A percentile compares a stretch with the other conserved stretches of the same genome.
phyloP scores from a whole-genome alignment of 1,284 basidiomycete genomes.

The Moesziomyces globuligerus region DNA sequence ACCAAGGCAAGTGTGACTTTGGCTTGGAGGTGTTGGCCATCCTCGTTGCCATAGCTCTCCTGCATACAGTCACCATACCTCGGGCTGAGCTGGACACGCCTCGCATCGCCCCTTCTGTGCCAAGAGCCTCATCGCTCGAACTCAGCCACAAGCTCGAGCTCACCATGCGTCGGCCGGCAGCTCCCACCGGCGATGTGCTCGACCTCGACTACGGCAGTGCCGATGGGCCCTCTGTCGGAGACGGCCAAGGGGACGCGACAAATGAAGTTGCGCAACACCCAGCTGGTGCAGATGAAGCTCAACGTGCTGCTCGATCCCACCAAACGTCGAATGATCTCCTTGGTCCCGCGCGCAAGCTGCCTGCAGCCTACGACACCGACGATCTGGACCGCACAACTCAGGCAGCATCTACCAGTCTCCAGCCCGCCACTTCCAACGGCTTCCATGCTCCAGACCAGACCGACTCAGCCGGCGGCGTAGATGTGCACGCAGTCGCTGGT shows the following conservation, averaged over 20 bases:
- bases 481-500: background rate
- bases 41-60: background rate
- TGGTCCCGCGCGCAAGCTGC: conserved; percentile 14
- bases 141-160: conserved; percentile 4
- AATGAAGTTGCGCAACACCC: background rate
- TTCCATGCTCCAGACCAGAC: conserved; percentile 1
- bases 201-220: conserved; percentile 44
- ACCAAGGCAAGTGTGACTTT: too few relatives aligned
- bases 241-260: background rate
- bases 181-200: conserved; percentile 20
- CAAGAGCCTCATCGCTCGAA: too few relatives aligned
- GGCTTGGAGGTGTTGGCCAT: background rate
- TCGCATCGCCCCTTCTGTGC: background rate
- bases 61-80: background rate
- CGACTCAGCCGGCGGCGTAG: background rate
- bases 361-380: conserved; percentile 23
- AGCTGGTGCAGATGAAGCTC: conserved; percentile 14
- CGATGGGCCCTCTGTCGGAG: conserved; percentile 1
- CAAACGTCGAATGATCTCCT: background rate
- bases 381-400: conserved; percentile 1
- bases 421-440: background rate
- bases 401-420: background rate
- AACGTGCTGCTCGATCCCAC: background rate
- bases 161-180: conserved; percentile 31
- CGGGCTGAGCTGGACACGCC: background rate